These are phyloP conservation scores for Hordeum pubiflorum DNA, from an alignment of 202 grass and related monocot species.

Conservation along the genomic window DNA sequence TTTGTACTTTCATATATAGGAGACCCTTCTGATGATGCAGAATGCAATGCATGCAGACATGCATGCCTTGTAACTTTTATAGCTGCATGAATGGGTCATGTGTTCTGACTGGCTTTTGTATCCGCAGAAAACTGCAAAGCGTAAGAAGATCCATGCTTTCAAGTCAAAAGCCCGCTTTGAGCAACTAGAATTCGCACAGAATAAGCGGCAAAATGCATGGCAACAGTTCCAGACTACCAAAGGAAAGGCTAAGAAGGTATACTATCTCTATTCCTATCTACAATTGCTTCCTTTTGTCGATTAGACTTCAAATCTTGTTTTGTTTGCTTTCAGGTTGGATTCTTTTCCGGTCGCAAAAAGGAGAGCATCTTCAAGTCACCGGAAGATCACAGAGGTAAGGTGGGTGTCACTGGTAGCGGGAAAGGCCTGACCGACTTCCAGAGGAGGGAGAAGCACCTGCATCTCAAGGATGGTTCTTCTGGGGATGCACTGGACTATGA, in stretches of 20 bases:
- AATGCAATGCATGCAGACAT: neutral
- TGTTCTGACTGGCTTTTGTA: constrained; percentile 28
- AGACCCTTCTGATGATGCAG: neutral
- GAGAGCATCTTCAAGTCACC: constrained; percentile 99
- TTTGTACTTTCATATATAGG: neutral
- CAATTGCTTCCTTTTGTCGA: neutral
- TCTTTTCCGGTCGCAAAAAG: constrained; percentile 85
- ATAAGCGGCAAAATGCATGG: constrained; percentile 95
- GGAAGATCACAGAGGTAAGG: constrained; percentile 88
- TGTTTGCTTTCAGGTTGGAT: constrained; percentile 62
- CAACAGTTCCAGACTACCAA: constrained; percentile 96
- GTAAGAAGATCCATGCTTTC: constrained; percentile 98
- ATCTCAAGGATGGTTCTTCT: constrained; percentile 61
- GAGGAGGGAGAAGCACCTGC: constrained; percentile 94
- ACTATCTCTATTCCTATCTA: constrained; percentile 5
- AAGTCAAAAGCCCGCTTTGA: constrained; percentile 93
- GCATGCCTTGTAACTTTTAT: neutral
- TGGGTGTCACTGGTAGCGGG: constrained; percentile 93
- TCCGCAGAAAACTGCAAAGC: constrained; percentile 82
- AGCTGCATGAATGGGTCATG: neutral
- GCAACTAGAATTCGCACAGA: constrained; percentile 77
- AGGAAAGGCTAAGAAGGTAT: constrained; percentile 90
- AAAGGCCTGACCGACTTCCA: constrained; percentile 97
- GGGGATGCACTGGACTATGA: constrained; percentile 40
- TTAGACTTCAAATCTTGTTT: neutral